A percentile compares a stretch with the other conserved stretches of the same genome.
These are phyloP conservation scores for Lactarius deliciosus DNA, from an alignment of 768 basidiomycete genomes.

Conservation along the genomic window DNA sequence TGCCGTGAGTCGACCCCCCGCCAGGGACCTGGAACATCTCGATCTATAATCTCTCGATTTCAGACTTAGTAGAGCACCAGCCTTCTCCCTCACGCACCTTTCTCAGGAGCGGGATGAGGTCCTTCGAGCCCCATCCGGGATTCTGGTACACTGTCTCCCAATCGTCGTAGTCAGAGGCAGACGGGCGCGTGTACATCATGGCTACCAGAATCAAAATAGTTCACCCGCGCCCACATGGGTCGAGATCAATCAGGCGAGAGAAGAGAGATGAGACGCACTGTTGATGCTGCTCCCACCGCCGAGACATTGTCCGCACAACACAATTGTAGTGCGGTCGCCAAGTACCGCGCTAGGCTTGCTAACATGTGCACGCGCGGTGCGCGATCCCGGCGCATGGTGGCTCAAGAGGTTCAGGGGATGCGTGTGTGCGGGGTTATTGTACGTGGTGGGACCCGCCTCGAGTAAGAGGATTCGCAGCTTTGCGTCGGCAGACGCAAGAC, in stretches of 20 bases:
- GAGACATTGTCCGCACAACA: constrained; percentile 49
- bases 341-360: constrained; percentile 43
- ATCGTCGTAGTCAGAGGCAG: constrained; percentile 59
- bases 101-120: constrained; percentile 55
- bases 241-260: background rate
- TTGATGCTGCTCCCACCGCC: constrained; percentile 66
- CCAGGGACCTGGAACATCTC: constrained; percentile 41
- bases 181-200: constrained; percentile 55
- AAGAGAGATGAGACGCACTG: constrained; percentile 38
- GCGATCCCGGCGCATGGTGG: constrained; percentile 41
- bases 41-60: constrained; percentile 31
- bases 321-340: constrained; percentile 44
- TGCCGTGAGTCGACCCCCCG: constrained; percentile 44
- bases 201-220: constrained; percentile 25
- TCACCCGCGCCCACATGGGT: background rate
- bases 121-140: constrained; percentile 57
- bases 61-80: background rate
- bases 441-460: constrained; percentile 56
- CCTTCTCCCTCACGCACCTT: constrained; percentile 42
- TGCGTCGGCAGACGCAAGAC: constrained; percentile 53
- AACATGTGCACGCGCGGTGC: constrained; percentile 45
- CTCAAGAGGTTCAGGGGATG: constrained; percentile 54
- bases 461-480: constrained; percentile 56
- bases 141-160: constrained; percentile 41
- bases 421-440: constrained; percentile 45